Percentiles rank a stretch among this genome's conserved stretches.
Conservation (phyloP, 305 asterid genomes). For the Fraxinus platypoda region DNA sequence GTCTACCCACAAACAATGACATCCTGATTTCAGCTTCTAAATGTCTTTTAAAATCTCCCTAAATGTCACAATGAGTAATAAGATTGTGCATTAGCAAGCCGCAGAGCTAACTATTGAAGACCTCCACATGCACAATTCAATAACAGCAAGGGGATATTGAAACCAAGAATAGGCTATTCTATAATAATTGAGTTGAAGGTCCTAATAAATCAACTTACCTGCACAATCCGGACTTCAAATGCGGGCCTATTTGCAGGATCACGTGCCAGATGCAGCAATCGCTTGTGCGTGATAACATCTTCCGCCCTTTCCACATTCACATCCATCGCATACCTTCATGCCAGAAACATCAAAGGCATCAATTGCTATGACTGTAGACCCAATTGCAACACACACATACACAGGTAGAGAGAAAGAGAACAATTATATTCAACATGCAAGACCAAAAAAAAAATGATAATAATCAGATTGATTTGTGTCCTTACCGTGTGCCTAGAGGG, state of each 20-base stretch:
- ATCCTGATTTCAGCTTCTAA: neutral
- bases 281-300: conserved; percentile 89
- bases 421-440: neutral
- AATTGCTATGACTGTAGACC: conserved; percentile 3
- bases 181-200: neutral
- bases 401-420: neutral
- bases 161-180: neutral
- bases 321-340: conserved; percentile 87
- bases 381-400: neutral
- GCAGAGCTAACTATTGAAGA: neutral
- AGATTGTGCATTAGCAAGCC: neutral
- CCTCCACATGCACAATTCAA: neutral
- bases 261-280: conserved; percentile 73
- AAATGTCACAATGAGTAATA: neutral
- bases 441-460: neutral
- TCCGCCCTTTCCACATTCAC: conserved; percentile 92
- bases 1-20: neutral
- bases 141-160: neutral
- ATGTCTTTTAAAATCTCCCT: neutral
- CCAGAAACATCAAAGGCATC: conserved; percentile 25
- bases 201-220: conserved; percentile 44
- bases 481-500: neutral
- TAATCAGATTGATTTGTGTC: neutral
- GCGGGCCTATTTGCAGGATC: conserved; percentile 93
- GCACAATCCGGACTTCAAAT: conserved; percentile 90